Evolutionary conservation across 345 rosid genomes (phyloP), one percentile per base, ranked within the genome.

Genomic region (Populus simonii): DNA sequence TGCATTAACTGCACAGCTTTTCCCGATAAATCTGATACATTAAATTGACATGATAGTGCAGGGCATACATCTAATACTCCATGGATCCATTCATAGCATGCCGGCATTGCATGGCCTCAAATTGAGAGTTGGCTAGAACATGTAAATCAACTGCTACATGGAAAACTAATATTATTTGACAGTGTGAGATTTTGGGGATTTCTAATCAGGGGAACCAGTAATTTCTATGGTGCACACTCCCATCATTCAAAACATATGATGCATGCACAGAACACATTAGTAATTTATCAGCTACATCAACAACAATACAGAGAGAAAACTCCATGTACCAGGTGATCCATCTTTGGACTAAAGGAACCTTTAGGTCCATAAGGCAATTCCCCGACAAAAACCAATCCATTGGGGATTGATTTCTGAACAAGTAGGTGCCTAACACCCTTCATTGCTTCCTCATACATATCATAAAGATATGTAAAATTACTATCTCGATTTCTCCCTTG

Each of bases 401-500:
- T 92, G 70, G 98, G 99, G 76, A 90, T 75, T 67, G 99, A 89
- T 85, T 87, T 96, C 78, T 83, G 90, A 73, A 92, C 98, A 80
- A 96, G 95, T 66, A 89, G 86, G 85, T 90, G 87, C 80, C 90
- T 92, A 12, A 92, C 99, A 80, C 99, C 99, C 71, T 90, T 90
- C 97, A 96, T 92, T 68, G 99, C 98, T 87, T 92, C 98, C 71
- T 78, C 86, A 83, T 93, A 96, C 99, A 96, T 96, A 43, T 93
- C 90, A 76, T 90, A 71, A 73, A 93, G 84, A 86, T 93, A 96
- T 65, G 92, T 85, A 71, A 88, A 71, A 70, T 89, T 89, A 78
- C 82, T 71, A 75, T 84, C 83, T 76, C 49, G 72, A 81, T 71
- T 81, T 23, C 77, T 78, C 77, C 97, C 88, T 81, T 85, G 92